Evolutionary conservation across 305 asterid species (phyloP).

Genomic region (Fraxinus velutina): DNA sequence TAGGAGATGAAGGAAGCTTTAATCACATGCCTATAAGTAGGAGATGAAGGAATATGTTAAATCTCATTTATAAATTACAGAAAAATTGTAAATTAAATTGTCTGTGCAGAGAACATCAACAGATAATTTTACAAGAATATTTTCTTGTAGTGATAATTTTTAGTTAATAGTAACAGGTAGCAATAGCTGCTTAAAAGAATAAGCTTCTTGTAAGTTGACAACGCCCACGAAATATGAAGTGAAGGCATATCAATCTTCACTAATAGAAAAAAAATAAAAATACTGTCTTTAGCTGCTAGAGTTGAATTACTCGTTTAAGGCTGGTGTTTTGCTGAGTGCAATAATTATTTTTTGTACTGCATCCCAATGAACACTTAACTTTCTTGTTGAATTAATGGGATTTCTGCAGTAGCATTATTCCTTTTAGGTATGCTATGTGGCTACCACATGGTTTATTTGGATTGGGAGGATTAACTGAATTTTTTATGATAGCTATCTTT

Average conservation of each 20-base stretch:
- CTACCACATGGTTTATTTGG: neutral
- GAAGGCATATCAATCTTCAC: neutral
- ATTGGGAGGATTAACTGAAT: neutral
- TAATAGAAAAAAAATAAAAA: neutral
- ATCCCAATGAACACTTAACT: neutral
- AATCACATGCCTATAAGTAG: neutral
- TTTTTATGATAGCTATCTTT: neutral
- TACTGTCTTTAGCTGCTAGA: neutral
- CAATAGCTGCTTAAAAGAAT: neutral
- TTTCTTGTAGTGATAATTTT: neutral
- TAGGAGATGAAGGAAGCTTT: neutral
- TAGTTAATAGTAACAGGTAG: neutral
- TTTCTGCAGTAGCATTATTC: neutral
- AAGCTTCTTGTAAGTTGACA: neutral
- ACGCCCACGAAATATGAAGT: neutral
- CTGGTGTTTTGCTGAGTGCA: neutral
- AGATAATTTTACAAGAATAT: neutral
- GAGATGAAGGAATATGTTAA: constrained; percentile 6
- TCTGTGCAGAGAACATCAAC: neutral
- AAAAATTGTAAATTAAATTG: neutral
- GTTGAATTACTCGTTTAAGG: neutral
- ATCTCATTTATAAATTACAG: neutral
- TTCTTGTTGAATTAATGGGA: neutral
- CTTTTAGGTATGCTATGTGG: neutral
- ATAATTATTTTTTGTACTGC: neutral